Conservation (phyloP, 306 rosid genomes). For the Pterocarpus macrocarpus region DNA sequence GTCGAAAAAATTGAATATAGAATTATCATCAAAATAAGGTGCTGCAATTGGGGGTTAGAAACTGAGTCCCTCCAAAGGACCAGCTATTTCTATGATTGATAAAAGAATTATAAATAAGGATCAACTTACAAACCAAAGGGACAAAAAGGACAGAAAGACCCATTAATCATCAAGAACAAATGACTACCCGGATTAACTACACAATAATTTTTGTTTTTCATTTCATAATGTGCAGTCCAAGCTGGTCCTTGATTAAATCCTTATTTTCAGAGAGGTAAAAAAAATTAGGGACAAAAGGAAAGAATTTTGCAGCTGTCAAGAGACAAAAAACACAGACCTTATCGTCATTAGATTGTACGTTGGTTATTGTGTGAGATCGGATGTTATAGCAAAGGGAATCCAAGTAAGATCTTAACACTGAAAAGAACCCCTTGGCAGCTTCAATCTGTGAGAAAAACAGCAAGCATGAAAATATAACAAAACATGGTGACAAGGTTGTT, state of each 20-base stretch:
- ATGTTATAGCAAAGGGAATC: slow-evolving; percentile 90
- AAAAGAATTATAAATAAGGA: neutral
- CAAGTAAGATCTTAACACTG: slow-evolving; percentile 80
- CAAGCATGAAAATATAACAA: slow-evolving; percentile 22
- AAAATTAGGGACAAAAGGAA: neutral
- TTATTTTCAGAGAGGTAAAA: slow-evolving; percentile 20
- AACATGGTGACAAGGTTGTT: slow-evolving; percentile 4
- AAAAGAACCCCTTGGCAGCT: slow-evolving; percentile 88
- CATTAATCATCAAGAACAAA: neutral
- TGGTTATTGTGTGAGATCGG: slow-evolving; percentile 96
- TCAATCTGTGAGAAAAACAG: slow-evolving; percentile 61
- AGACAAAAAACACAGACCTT: slow-evolving; percentile 68
- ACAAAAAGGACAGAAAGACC: neutral
- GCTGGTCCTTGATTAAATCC: slow-evolving; percentile 8
- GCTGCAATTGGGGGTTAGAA: neutral
- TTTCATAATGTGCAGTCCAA: neutral
- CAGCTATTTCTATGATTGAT: neutral
- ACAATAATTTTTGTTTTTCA: neutral
- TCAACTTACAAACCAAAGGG: neutral
- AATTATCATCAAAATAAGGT: slow-evolving; percentile 11
- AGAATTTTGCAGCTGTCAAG: slow-evolving; percentile 12
- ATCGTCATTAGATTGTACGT: slow-evolving; percentile 96
- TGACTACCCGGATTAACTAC: slow-evolving; percentile 16
- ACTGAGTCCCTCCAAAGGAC: slow-evolving; percentile 5
- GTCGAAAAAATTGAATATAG: slow-evolving; percentile 16